Base-by-base conservation (phyloP, 441 rosid species). In the Euphorbia corollata region DNA sequence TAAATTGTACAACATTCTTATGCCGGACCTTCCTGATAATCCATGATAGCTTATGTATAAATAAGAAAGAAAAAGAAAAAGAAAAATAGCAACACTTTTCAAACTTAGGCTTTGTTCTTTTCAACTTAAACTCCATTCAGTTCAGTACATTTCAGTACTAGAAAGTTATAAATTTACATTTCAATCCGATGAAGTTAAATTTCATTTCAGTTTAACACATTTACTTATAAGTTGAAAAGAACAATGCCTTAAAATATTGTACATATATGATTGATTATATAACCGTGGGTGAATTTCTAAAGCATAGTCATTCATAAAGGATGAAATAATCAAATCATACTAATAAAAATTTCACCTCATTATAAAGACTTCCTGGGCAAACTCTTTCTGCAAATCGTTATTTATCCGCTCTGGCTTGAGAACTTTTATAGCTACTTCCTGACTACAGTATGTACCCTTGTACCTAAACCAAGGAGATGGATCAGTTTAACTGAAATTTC, bases 1-100 rank as follows among this genome's bases (percentile, higher is more conserved):
- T 88, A 74, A 94, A 91, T 63, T 94, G 99, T 70, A 94, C 96
- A 71, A 94, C 94, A 76, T 94, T 94, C 83, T 88, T 94, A 80
- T 91, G 99, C 27, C 99, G 84, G 38, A 94, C 87, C 79, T 94
- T 94, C 87, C 98, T 91, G 78, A 77, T 79, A 76, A 62, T 71
- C 70, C 32, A 19, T 36, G 66, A 32, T 68, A 56, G 68, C 62
- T 67, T 19, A 32, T 32, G 19, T 69, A 18, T 34, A 47, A 47
- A 71, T 16, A 13, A 30, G 47, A 6, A 15, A 20, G 38, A 53
- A 11, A 61, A 68, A 67, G n/a, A 34, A 56, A 67, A n/a, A 61
- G 22, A 27, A 24, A 51, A 55, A 60, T 23, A 65, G 41, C 24
- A 22, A 30, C 39, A 65, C 34, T 36, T 9, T 11, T n/a, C 16